Evolutionary conservation across 2,329 filamentous ascomycete species (phyloP).

Genomic region (Didymella lethalis): DNA sequence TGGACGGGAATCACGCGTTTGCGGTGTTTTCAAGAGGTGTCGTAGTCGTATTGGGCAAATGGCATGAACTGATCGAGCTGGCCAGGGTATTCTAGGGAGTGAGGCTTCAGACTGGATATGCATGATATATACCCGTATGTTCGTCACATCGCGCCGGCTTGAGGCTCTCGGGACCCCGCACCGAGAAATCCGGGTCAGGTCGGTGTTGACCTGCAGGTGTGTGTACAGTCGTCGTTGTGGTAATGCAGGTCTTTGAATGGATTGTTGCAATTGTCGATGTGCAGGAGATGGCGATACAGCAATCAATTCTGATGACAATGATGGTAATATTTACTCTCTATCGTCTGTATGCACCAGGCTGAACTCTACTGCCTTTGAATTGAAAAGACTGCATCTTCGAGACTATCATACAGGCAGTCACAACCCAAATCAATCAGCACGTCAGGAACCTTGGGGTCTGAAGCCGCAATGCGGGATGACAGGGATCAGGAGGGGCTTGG

Average conservation of each 20-base stretch:
- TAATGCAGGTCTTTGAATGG: neutral
- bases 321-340: too few species aligned
- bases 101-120: neutral
- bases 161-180: conserved; percentile 10
- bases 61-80: neutral
- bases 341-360: neutral
- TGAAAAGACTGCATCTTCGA: neutral
- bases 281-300: neutral
- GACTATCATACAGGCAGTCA: too few species aligned
- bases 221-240: neutral
- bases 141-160: neutral
- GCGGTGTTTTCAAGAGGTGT: neutral
- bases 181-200: neutral
- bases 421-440: neutral
- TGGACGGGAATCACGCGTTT: neutral
- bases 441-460: neutral
- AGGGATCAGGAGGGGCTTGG: conserved; percentile 17
- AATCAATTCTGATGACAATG: neutral
- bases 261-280: neutral
- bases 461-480: conserved; percentile 1
- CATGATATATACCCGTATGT: neutral
- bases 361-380: neutral
- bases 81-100: too few species aligned
- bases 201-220: neutral
- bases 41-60: neutral